phyloP scores from a whole-genome alignment of 257 asterid genomes.

The Nemophila menziesii region DNA sequence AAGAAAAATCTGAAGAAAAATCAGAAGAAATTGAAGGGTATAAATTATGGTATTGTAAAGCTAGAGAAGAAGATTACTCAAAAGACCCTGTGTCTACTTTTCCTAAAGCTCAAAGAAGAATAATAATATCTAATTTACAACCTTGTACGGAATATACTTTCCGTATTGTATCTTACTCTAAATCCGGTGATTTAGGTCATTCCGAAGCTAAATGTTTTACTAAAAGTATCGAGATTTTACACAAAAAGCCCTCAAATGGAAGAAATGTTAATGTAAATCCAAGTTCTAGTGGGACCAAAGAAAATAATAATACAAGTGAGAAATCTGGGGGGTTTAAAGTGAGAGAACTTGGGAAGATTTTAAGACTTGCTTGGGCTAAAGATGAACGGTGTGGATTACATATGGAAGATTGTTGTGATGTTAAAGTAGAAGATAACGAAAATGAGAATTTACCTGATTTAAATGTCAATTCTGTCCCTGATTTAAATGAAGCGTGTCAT shows the following conservation, averaged over 20 bases:
- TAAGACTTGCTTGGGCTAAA: constrained; percentile 54
- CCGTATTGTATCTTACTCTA: constrained; percentile 55
- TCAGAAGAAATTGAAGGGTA: constrained; percentile 52
- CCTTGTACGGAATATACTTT: constrained; percentile 77
- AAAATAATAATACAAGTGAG: too few relatives aligned
- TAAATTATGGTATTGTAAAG: constrained; percentile 78
- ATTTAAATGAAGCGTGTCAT: constrained; percentile 66
- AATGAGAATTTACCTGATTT: constrained; percentile 42
- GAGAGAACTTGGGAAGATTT: constrained; percentile 72
- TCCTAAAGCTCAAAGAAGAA: constrained; percentile 64
- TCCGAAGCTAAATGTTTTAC: constrained; percentile 79
- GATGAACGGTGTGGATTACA: constrained; percentile 43
- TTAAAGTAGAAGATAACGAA: constrained; percentile 33
- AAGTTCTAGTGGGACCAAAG: too few relatives aligned
- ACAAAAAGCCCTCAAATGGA: constrained; percentile 30
- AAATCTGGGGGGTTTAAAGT: constrained; percentile 84
- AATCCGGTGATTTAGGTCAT: constrained; percentile 59
- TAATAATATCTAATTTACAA: constrained; percentile 64
- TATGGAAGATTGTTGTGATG: constrained; percentile 24
- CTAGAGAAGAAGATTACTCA: constrained; percentile 54
- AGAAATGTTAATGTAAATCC: too few relatives aligned
- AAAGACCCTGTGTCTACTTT: constrained; percentile 59
- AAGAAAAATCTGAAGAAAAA: constrained; percentile 31
- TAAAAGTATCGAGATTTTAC: constrained; percentile 54
- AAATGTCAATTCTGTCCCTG: constrained; percentile 71